Evolutionary conservation across 306 rosid genomes (phyloP), one percentile per base, ranked within the genome.

Genomic region (Ormosia emarginata): DNA sequence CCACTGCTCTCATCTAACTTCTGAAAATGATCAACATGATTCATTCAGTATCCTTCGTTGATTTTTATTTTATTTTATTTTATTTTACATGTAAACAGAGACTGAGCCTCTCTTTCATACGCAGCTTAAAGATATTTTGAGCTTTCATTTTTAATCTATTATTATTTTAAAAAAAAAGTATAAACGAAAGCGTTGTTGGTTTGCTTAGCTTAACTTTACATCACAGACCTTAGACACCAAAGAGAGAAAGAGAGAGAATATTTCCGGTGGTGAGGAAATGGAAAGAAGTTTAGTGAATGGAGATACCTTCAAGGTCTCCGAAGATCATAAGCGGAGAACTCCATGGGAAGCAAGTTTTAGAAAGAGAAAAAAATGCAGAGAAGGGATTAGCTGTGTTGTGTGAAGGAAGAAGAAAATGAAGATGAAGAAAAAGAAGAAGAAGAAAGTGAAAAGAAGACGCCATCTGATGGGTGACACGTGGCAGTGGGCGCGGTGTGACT

Each of bases 401-500:
- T 53, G 56, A 13, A 18, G 10, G 80, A 29, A 32, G 41, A 37
- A 3, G 15, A 47, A 17, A 5, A 0, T 4, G 44, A 12, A 44
- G 33, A 15, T 18, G 6, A 37, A 17, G n/a, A 52, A 15, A 67
- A 34, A 47, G 71, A 6, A 8, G 57, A 12, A 56, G 56, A 53
- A 14, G 63, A 61, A 3, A 6, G 72, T 12, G 58, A 11, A 17
- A 36, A 49, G 37, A 67, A 71, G 67, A 49, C 44, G 36, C 74
- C 58, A 39, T 29, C 77, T 46, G 89, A 86, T 75, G 76, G 0
- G 1, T 36, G 91, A 79, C 91, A 86, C 89, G 95, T 91, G 90
- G 83, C 83, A 36, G 7, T 18, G 72, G 24, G 57, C 9, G 39
- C 49, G 83, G 82, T 14, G 59, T 36, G 85, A 47, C 0, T 18